Percentiles rank a stretch among this genome's conserved stretches.
phyloP scores from a whole-genome alignment of 129 eudicot genomes.

The sunflower (Helianthus annuus) region HanXRQr2.0-SUNRISE NC_035440.2:85906651-85907150 shows the following conservation, averaged over 20 bases:
- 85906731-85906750: constrained; percentile 1
- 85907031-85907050: neutral
- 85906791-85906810: neutral
- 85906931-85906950: neutral
- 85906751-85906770: neutral
- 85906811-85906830: too few relatives aligned
- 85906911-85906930: neutral
- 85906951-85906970: constrained; percentile 17
- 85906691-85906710: neutral
- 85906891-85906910: neutral
- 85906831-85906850: neutral
- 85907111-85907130: neutral
- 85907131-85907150: neutral
- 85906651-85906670: constrained; percentile 25
- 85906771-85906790: too few relatives aligned
- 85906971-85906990: neutral
- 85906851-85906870: neutral
- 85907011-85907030: neutral
- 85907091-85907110: neutral
- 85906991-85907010: neutral
- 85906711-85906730: constrained; percentile 19
- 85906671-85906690: constrained; percentile 41
- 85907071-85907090: neutral
- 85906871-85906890: neutral
- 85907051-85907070: neutral